Evolutionary conservation across 768 basidiomycete genomes (phyloP).

Genomic region (Phanerochaete carnosa): DNA sequence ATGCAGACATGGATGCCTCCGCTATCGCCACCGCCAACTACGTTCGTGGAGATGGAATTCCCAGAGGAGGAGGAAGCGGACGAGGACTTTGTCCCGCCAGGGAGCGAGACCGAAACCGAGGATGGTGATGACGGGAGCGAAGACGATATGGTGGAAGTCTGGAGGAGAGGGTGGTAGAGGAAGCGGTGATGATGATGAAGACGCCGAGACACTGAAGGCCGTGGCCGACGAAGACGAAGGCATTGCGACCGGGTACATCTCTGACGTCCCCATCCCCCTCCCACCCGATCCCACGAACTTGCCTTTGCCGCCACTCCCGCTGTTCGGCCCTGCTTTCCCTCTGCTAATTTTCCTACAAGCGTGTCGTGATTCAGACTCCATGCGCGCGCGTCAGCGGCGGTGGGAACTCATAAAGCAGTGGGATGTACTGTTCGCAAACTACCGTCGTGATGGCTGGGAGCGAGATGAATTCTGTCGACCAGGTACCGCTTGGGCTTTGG

Average conservation of each 20-base stretch:
- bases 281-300: not conserved
- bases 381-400: not conserved
- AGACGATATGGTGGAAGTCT: too few relatives aligned
- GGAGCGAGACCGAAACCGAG: not conserved
- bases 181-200: not conserved
- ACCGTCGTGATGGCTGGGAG: conserved; percentile 5
- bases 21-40: not conserved
- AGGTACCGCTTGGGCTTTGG: not conserved
- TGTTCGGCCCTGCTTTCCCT: not conserved
- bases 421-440: not conserved
- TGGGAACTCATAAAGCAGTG: conserved; percentile 5
- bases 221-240: not conserved
- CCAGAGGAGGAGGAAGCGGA: not conserved
- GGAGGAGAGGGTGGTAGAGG: not conserved
- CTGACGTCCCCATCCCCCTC: not conserved
- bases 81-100: not conserved
- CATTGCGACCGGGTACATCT: not conserved
- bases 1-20: not conserved
- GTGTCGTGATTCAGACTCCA: not conserved
- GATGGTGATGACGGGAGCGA: not conserved
- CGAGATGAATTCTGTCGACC: not conserved
- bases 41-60: not conserved
- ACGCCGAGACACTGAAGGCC: not conserved
- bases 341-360: not conserved
- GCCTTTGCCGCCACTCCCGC: not conserved